phyloP scores from a whole-genome alignment of 2,329 filamentous ascomycete genomes.

The Cladobotryum protrusum region DNA sequence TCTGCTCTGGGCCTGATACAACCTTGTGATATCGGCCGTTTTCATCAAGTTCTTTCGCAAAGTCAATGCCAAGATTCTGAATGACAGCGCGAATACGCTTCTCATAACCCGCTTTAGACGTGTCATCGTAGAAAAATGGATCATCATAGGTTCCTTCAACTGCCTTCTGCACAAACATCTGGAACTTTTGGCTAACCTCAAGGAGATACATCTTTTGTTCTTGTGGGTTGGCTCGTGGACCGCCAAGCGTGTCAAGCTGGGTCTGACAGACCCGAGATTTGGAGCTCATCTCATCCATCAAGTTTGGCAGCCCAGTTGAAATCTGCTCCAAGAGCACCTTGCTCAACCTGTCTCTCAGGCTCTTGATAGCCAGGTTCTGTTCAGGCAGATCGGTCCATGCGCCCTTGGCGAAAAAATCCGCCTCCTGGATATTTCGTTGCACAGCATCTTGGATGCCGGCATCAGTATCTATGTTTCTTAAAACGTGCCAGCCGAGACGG shows the following conservation, averaged over 20 bases:
- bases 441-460: constrained; percentile 22
- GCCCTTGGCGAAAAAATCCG: constrained; percentile 36
- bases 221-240: constrained; percentile 34
- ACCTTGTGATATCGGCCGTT: constrained; percentile 30
- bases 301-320: constrained; percentile 35
- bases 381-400: constrained; percentile 32
- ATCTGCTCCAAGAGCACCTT: constrained; percentile 44
- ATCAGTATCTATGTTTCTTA: constrained; percentile 40
- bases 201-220: constrained; percentile 46
- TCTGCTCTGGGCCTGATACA: not conserved
- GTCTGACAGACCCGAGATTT: constrained; percentile 28
- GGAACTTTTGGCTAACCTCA: constrained; percentile 38
- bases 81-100: constrained; percentile 48
- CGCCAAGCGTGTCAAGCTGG: constrained; percentile 42
- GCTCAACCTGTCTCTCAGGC: constrained; percentile 44
- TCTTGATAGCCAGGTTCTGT: constrained; percentile 39
- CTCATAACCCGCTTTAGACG: constrained; percentile 25
- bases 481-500: constrained; percentile 47
- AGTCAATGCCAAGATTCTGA: constrained; percentile 43
- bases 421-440: constrained; percentile 35
- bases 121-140: constrained; percentile 41
- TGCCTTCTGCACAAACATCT: constrained; percentile 37
- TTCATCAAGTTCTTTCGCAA: constrained; percentile 36
- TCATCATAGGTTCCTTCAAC: constrained; percentile 47
- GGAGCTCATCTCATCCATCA: constrained; percentile 37